Evolutionary conservation across 2,329 filamentous ascomycete species (phyloP), one percentile per base, ranked within the genome.

Genomic region (Exserohilum turcica): DNA sequence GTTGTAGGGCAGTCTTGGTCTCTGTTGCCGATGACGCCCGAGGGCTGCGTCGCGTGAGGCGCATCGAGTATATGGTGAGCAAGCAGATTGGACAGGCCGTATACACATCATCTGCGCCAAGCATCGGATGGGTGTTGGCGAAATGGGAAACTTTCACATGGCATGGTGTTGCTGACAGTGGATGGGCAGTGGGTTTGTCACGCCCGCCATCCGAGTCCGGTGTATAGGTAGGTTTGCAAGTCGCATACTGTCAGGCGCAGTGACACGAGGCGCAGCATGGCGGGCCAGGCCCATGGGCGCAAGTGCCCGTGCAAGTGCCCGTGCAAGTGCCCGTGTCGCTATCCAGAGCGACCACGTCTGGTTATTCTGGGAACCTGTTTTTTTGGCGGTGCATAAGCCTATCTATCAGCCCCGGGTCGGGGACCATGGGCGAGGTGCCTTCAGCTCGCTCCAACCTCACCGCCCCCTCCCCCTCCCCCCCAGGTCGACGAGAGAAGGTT

Each of bases 81-180:
- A 29, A 15, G 6, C 8, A 37, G 3, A 16, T 37, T 18, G 18
- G 10, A 21, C 16, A 24, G 7, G 21, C 21, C 21, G 7, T 40
- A 59, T 54, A 18, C 16, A n/a, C 4, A 18, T 8, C 6, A n/a
- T 33, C 52, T 58, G 54, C 44, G 54, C 57, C 59, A 60, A 60
- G 57, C 15, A 16, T 50, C 21, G 28, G 37, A 54, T 43, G 12
- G 38, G 44, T 54, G 49, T 31, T 36, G 42, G 47, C 36, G 42
- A 29, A 16, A 29, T 18, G 15, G 24, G 28, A 32, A 27, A 8
- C 35, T 27, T 40, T 56, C 39, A 53, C 49, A 42, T 47, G 43
- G 48, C 36, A 12, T 36, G 21, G 24, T 40, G 43, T 19, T 33
- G 31, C 39, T 38, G 29, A 40, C 35, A 35, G 19, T 32, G 13